Evolutionary conservation across 768 basidiomycete species (phyloP), one percentile per base, ranked within the genome.

Genomic region (Mycena polygramma): DNA sequence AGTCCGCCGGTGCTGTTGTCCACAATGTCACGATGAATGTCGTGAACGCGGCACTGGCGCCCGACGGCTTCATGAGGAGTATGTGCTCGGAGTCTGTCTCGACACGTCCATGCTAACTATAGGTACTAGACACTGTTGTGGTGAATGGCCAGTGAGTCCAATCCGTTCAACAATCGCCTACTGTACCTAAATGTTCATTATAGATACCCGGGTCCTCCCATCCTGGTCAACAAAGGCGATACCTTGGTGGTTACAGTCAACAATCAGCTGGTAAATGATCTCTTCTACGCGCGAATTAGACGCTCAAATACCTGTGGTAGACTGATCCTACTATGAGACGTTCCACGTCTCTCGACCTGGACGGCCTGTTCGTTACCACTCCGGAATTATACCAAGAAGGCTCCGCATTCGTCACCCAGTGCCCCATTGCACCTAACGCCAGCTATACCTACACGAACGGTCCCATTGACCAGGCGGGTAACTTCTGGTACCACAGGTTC

Each of bases 181-280:
- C 14, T 11, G 45, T 20, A 48, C 7, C 45, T 48, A 35, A 60
- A n/a, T 48, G 43, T 26, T 60, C 45, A 36, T 49, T 41, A 17
- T 52, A 78, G 76, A 39, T 79, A 76, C 70, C 88, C 88, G 20
- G 88, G 86, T 8, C 88, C 88, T 10, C 72, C 85, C 55, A 85
- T 90, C 72, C 76, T 72, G 7, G 76, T 75, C 22, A 77, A 80
- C 26, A 90, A 88, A 68, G 83, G 86, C 7, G 80, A 85, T 57
- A 77, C 77, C 36, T 82, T 87, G 59, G 62, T 64, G 24, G 79
- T 89, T 51, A 85, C 83, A 20, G 84, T 89, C 22, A 78, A 82
- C 46, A 86, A 89, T 66, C 57, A 73, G 41, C 79, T 89, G 46
- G 78, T 77, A 41, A n/a, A 53, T 53, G 43, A 59, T 51, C 54